A percentile compares a stretch with the other conserved stretches of the same genome.
Conservation (phyloP, 2,329 filamentous ascomycete species). For the Cercospora sp. region DNA sequence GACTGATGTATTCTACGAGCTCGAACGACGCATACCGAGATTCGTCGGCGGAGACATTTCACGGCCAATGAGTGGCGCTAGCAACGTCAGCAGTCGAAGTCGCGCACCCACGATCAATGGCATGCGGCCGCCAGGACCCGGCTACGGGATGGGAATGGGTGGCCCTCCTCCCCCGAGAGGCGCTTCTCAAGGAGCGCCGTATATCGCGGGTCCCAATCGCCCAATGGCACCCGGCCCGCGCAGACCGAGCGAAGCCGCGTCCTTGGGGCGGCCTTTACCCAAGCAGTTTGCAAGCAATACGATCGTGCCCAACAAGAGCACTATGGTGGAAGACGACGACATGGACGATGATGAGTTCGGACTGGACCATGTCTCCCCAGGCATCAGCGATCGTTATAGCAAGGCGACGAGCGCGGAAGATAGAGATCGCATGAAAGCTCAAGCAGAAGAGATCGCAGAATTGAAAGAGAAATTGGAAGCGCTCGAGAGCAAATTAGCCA, state of each 20-base stretch:
- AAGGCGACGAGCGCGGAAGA: slow-evolving; percentile 53
- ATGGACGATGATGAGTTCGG: slow-evolving; percentile 48
- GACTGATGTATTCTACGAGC: slow-evolving; percentile 92
- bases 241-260: slow-evolving; percentile 41
- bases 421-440: slow-evolving; percentile 71
- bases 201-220: slow-evolving; percentile 30
- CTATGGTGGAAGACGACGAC: slow-evolving; percentile 87
- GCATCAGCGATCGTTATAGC: slow-evolving; percentile 22
- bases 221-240: slow-evolving; percentile 47
- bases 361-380: slow-evolving; percentile 29
- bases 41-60: slow-evolving; percentile 71
- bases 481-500: slow-evolving; percentile 67
- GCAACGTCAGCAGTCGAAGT: slow-evolving; percentile 36
- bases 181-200: slow-evolving; percentile 28
- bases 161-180: slow-evolving; percentile 31
- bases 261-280: slow-evolving; percentile 69
- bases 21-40: slow-evolving; percentile 84
- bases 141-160: slow-evolving; percentile 28
- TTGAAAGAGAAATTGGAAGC: slow-evolving; percentile 71
- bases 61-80: slow-evolving; percentile 68
- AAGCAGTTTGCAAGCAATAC: slow-evolving; percentile 95
- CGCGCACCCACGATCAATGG: slow-evolving; percentile 34
- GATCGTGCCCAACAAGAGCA: slow-evolving; percentile 96
- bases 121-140: slow-evolving; percentile 40
- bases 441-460: slow-evolving; percentile 72